A percentile compares a stretch with the other conserved stretches of the same genome.
Conservation (phyloP, 768 basidiomycete genomes). For the Lactarius evosmus region DNA sequence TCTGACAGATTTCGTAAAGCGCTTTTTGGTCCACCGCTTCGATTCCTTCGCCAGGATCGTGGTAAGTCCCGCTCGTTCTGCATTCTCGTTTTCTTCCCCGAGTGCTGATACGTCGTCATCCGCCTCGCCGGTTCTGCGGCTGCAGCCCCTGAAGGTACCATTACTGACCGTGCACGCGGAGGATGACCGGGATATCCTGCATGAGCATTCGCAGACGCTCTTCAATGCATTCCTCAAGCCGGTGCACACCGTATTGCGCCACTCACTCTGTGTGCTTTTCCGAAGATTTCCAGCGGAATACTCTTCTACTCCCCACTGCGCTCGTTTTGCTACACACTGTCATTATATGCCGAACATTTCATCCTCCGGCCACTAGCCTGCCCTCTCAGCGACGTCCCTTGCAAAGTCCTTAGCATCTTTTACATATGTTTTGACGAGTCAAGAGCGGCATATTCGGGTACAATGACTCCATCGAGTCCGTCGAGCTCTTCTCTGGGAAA, state of each 20-base stretch:
- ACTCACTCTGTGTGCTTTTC: not conserved
- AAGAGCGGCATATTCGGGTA: not conserved
- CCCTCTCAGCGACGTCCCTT: no score
- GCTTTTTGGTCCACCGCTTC: slow-evolving; percentile 54
- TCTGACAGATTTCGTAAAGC: slow-evolving; percentile 49
- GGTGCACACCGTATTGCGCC: slow-evolving; percentile 29
- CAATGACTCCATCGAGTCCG: not conserved
- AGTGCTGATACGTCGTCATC: not conserved
- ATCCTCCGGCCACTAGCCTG: not conserved
- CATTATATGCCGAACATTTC: not conserved
- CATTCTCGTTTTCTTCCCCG: no score
- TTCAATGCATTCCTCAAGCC: slow-evolving; percentile 67
- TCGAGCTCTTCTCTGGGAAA: not conserved
- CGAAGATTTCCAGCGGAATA: not conserved
- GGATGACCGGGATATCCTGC: slow-evolving; percentile 72
- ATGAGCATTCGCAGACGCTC: slow-evolving; percentile 62
- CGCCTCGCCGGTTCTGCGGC: no score
- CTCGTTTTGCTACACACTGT: not conserved
- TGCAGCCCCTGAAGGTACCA: slow-evolving; percentile 61
- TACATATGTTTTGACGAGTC: not conserved
- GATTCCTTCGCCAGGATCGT: slow-evolving; percentile 60
- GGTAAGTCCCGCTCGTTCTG: slow-evolving; percentile 40
- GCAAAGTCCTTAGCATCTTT: no score
- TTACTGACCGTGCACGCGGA: slow-evolving; percentile 71
- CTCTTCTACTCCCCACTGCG: not conserved